phyloP scores from a whole-genome alignment of 2,329 filamentous ascomycete species.

The Sclerotinia nivalis region DNA sequence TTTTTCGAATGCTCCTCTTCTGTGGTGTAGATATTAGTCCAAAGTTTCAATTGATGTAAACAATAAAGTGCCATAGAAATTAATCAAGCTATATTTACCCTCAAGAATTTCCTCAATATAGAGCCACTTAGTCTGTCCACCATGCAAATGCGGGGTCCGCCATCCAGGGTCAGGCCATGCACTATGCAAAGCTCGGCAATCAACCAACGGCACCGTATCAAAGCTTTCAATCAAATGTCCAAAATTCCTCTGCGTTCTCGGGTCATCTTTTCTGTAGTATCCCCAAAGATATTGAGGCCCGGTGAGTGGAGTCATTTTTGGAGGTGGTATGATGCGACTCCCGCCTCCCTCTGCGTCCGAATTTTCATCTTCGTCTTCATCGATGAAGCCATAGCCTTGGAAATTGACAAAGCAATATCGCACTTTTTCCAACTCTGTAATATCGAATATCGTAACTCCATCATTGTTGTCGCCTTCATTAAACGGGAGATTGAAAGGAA shows the following conservation, averaged over 20 bases:
- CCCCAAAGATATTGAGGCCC: constrained; percentile 1
- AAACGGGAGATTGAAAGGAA: neutral
- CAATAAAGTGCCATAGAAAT: neutral
- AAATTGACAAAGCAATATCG: constrained; percentile 33
- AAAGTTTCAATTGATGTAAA: neutral
- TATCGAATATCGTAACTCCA: constrained; percentile 37
- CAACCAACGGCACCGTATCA: neutral
- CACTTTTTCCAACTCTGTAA: constrained; percentile 26
- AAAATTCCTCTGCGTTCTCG: no score
- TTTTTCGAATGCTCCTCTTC: neutral
- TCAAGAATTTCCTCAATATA: neutral
- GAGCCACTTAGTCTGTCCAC: neutral
- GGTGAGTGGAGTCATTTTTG: constrained; percentile 11
- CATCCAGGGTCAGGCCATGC: neutral
- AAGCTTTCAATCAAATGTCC: neutral
- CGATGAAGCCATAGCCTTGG: no score
- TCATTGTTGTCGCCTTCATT: constrained; percentile 28
- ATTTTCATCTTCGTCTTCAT: constrained; percentile 25
- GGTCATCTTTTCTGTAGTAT: neutral
- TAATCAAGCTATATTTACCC: neutral
- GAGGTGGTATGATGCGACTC: neutral
- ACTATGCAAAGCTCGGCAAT: constrained; percentile 10
- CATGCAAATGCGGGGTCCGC: no score
- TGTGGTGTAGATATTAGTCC: neutral
- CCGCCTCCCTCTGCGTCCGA: neutral